Evolutionary conservation across 2,329 filamentous ascomycete species (phyloP), one percentile per base, ranked within the genome.

Genomic region (Endoconidiophora polonica): DNA sequence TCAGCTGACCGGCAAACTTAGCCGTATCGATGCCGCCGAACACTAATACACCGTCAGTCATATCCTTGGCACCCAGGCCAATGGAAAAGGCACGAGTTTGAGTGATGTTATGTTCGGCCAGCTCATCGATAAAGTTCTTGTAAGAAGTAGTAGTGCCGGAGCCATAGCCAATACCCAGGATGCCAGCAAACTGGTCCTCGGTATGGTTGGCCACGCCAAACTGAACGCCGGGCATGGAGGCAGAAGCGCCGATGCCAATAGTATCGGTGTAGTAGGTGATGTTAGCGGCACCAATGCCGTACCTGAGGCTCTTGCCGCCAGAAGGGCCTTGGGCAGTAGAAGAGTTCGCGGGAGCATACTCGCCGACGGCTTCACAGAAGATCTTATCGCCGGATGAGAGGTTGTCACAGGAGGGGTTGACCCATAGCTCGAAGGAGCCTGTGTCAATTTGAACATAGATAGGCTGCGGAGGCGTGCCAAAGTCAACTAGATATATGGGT

Each of bases 121-220:
- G 62, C 58, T 72, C 63, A 59, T 75, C 72, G 55, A 76, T 57
- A 50, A 76, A 68, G 59, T 72, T 74, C 54, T 61, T 65, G 57
- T 76, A 75, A 6, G 55, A 57, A 2, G 66, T 69, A 23, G 68
- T 72, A 47, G 66, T 55, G 36, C 67, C 69, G 10, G 63, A 44
- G 2, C 76, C 68, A 60, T 85, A 85, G 22, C 85, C 85, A 50
- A 91, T 80, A 20, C 86, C 86, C 18, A 93, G 63, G 44, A 91
- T 85, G 37, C 72, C 72, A 0, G 70, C 65, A 52, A 71, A 72
- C 54, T 72, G 66, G 53, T 73, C 66, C 12, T 60, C 54, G 4
- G 66, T 68, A 10, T 59, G 57, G 38, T 70, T 72, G n/a, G 79
- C 79, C 37, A 82, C 73, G 54, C 79, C 80, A 54, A 84, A 81